Conservation (phyloP, 257 asterid species). For the Anisodus tanguticus region DNA sequence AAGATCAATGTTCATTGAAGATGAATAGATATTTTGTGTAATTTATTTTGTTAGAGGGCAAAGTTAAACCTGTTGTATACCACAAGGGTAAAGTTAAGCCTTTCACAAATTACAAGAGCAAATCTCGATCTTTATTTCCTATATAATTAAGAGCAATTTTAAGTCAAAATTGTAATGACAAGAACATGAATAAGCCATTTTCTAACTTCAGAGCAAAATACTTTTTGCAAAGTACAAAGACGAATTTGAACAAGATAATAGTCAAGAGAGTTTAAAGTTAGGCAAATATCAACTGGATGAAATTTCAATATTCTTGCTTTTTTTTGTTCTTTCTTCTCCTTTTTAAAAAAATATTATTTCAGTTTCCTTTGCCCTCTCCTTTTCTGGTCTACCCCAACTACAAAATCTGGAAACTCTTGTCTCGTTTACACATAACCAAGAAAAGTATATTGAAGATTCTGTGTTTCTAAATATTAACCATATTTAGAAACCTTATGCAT, state of each 20-base stretch:
- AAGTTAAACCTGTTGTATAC: too few species aligned
- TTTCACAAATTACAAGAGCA: not conserved
- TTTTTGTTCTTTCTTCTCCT: not conserved
- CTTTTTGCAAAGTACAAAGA: not conserved
- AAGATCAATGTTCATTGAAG: too few species aligned
- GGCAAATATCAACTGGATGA: not conserved
- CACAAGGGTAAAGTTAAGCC: too few species aligned
- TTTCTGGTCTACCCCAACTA: constrained; percentile 7
- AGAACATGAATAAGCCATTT: not conserved
- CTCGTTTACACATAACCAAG: not conserved
- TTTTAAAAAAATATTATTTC: not conserved
- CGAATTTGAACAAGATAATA: not conserved
- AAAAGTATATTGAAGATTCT: not conserved
- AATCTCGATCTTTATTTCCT: not conserved
- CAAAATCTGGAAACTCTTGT: constrained; percentile 11
- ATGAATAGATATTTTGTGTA: too few species aligned
- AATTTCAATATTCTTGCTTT: not conserved
- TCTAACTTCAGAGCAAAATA: not conserved
- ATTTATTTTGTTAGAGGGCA: too few species aligned
- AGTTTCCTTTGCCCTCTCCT: not conserved
- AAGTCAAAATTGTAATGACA: not conserved
- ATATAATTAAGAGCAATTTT: not conserved
- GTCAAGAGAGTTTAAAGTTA: not conserved
- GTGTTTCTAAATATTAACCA: not conserved
- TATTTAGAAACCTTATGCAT: not conserved